phyloP scores from a whole-genome alignment of 2,329 filamentous ascomycete species.

The Aspergillus melleus region DNA sequence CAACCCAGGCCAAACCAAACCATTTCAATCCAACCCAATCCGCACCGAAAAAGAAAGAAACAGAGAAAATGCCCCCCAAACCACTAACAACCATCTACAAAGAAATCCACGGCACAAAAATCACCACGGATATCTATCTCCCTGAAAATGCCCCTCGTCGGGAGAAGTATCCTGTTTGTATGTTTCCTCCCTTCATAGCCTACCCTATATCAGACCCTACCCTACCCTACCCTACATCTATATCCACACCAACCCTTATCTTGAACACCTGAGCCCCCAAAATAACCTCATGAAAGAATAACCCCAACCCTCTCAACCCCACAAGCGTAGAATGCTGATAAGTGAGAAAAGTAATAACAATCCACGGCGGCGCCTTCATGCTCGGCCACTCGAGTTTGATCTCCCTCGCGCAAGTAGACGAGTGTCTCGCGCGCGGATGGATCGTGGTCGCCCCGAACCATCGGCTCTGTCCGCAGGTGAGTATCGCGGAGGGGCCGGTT shows the following conservation, averaged over 20 bases:
- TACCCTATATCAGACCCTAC: too few relatives aligned
- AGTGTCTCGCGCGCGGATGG: slow-evolving; percentile 41
- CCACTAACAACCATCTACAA: slow-evolving; percentile 26
- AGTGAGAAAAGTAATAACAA: slow-evolving; percentile 35
- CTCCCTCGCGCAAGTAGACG: slow-evolving; percentile 39
- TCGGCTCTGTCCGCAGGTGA: slow-evolving; percentile 48
- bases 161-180: slow-evolving; percentile 24
- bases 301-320: background rate
- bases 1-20: too few relatives aligned
- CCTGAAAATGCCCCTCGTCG: slow-evolving; percentile 12
- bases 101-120: slow-evolving; percentile 20
- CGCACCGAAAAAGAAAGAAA: background rate
- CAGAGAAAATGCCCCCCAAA: slow-evolving; percentile 10
- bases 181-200: background rate
- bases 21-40: background rate
- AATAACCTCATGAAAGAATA: background rate
- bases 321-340: too few relatives aligned
- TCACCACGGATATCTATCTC: slow-evolving; percentile 30
- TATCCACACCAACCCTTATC: background rate
- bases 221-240: too few relatives aligned
- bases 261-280: background rate
- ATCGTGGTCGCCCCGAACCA: slow-evolving; percentile 40
- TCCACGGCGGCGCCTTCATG: slow-evolving; percentile 49
- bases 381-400: slow-evolving; percentile 42
- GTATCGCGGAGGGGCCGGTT: slow-evolving; percentile 49